phyloP scores from a whole-genome alignment of 2,329 filamentous ascomycete species.

The Dactylellina parvicollis region DNA sequence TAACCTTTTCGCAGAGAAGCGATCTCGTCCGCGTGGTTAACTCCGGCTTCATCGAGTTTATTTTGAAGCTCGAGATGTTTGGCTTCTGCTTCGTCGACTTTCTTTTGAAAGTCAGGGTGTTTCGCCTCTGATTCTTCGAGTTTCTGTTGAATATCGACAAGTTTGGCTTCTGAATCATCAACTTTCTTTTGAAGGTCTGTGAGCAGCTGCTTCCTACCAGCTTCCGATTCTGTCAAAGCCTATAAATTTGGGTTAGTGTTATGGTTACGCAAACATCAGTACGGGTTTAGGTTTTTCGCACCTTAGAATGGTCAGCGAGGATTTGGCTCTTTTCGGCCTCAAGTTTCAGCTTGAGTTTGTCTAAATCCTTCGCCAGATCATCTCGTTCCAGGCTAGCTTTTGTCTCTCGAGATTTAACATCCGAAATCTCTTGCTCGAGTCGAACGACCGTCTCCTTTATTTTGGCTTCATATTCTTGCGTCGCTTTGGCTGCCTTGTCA shows the following conservation, averaged over 20 bases:
- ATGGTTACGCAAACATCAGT: no score
- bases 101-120: conserved; percentile 6
- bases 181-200: conserved; percentile 29
- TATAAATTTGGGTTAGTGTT: conserved; percentile 12
- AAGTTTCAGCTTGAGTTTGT: conserved; percentile 25
- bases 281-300: background rate
- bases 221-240: conserved; percentile 40
- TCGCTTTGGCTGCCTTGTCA: conserved; percentile 22
- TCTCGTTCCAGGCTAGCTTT: conserved; percentile 21
- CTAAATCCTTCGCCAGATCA: conserved; percentile 34
- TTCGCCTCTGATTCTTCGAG: conserved; percentile 18
- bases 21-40: conserved; percentile 11
- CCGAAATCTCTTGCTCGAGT: conserved; percentile 24
- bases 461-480: conserved; percentile 29
- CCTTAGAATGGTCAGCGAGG: conserved; percentile 29
- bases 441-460: conserved; percentile 23
- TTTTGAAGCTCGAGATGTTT: conserved; percentile 4
- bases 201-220: conserved; percentile 35
- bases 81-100: conserved; percentile 8
- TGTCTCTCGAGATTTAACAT: conserved; percentile 26
- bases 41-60: conserved; percentile 7
- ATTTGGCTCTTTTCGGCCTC: conserved; percentile 44
- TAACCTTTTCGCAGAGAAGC: conserved; percentile 5
- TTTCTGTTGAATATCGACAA: conserved; percentile 1
- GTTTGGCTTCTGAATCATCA: conserved; percentile 16